phyloP scores from a whole-genome alignment of 140 eudicot genomes.

The Anethum foeniculum region DNA sequence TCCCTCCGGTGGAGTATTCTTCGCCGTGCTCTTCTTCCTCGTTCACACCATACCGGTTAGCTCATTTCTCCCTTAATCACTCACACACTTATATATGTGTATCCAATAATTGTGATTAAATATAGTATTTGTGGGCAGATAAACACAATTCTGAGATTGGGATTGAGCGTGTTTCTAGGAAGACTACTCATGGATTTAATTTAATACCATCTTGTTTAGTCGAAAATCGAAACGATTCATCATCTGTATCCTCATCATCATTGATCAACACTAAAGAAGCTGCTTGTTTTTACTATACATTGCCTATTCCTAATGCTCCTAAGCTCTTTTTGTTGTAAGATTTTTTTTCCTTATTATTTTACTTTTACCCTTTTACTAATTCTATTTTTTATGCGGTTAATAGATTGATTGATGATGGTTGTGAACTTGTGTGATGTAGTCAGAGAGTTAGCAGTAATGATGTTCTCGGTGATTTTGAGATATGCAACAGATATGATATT shows the following conservation, averaged over 20 bases:
- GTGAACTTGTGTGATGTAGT: slow-evolving; percentile 41
- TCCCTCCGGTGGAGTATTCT: slow-evolving; percentile 77
- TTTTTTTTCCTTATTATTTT: slow-evolving; percentile 1
- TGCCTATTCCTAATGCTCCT: slow-evolving; percentile 47
- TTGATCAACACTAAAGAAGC: slow-evolving; percentile 26
- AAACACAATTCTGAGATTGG: slow-evolving; percentile 23
- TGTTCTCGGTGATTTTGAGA: slow-evolving; percentile 62
- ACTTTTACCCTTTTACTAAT: neutral
- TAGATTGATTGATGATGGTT: neutral
- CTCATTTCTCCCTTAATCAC: neutral
- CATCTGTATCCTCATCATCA: neutral
- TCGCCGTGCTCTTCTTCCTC: slow-evolving; percentile 67
- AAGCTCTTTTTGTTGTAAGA: slow-evolving; percentile 49
- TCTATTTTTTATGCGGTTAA: neutral
- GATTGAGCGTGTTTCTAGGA: slow-evolving; percentile 51
- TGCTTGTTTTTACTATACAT: slow-evolving; percentile 57
- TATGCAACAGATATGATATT: slow-evolving; percentile 72
- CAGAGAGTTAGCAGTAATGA: slow-evolving; percentile 62
- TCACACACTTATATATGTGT: neutral
- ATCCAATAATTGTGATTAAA: neutral
- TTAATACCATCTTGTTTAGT: slow-evolving; percentile 52
- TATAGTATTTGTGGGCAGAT: slow-evolving; percentile 30
- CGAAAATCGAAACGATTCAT: slow-evolving; percentile 16
- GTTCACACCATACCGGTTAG: slow-evolving; percentile 11
- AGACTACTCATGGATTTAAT: slow-evolving; percentile 49